Evolutionary conservation across 2,329 filamentous ascomycete species (phyloP), one percentile per base, ranked within the genome.

Genomic region (Aspergillus flavus): DNA sequence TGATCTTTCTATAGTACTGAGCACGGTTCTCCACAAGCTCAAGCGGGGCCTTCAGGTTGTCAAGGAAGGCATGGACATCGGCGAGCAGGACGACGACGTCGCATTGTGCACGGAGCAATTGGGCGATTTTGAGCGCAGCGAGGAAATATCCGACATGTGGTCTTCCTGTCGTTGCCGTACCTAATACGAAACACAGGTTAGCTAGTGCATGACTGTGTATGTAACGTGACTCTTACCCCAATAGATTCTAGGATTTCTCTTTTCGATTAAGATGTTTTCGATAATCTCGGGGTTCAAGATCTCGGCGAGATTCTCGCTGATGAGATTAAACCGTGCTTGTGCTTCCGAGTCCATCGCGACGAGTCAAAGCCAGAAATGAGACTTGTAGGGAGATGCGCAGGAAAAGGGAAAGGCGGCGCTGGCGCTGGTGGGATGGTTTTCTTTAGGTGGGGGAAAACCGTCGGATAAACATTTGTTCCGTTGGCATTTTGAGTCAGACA

Each of bases 101-200:
- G 81, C 93, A 97, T 43, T 91, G 93, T 34, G 94, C 93, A 41
- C 87, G 86, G 39, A 97, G 87, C 73, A 96, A 88, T 76, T 97
- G 90, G 45, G 93, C 93, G 66, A 97, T 91, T 80, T 97, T 97
- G 75, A 96, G 87, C 71, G 91, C 90, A 6, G 93, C 90, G 11
- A 95, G 54, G 36, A 96, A 92, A 84, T 97, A 97, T 70, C 92
- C 94, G 76, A 88, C 91, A 78, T 97, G 94, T 60, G 93, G 93
- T 64, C 89, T 86, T n/a, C 93, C 93, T 0, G 93, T 96, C 19
- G 92, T 93, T 21, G 92, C 91, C 45, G 91, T 94, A 48, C 66
- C 72, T 69, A 54, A 26, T 39, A 7, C 75, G 86, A 48, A n/a
- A 57, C 43, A 4, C 43, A 21, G 43, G 43, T 46, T 23, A 46